A percentile compares a stretch with the other conserved stretches of the same genome.
Evolutionary conservation across 345 rosid genomes (phyloP).

Genomic region (Hirschfeldia incana): DNA sequence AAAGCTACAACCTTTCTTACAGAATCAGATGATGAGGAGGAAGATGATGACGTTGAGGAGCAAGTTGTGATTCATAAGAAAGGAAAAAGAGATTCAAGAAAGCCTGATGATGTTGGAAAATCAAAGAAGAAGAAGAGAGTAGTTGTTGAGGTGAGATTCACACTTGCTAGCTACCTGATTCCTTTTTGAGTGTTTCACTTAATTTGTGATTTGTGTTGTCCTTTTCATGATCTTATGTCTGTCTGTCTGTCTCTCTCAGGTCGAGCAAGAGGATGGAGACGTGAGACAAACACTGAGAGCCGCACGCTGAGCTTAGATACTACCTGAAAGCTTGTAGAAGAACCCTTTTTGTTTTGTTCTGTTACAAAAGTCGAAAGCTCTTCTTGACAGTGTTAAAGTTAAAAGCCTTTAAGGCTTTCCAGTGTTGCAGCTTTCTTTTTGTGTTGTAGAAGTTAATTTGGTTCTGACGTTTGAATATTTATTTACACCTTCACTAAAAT

Average conservation of each 20-base stretch:
- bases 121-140: slow-evolving; percentile 75
- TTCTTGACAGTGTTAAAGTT: background rate
- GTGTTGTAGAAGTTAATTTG: background rate
- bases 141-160: slow-evolving; percentile 65
- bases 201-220: background rate
- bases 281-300: slow-evolving; percentile 40
- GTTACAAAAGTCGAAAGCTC: background rate
- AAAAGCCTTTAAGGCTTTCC: no score
- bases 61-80: slow-evolving; percentile 45
- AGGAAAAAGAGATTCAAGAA: slow-evolving; percentile 41
- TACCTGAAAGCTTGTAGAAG: background rate
- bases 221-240: background rate
- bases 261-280: slow-evolving; percentile 59
- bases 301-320: background rate
- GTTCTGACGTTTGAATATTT: background rate
- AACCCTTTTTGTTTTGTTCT: background rate
- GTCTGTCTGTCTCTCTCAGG: slow-evolving; percentile 38
- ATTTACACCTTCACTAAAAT: background rate
- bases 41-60: slow-evolving; percentile 46
- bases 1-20: background rate
- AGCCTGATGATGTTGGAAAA: slow-evolving; percentile 52
- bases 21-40: slow-evolving; percentile 37
- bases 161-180: background rate
- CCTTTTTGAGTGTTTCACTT: background rate
- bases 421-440: background rate